These are phyloP conservation scores for Rhododendron griersonianum DNA, from an alignment of 148 eudicot genomes.

Conservation along the genomic window DNA sequence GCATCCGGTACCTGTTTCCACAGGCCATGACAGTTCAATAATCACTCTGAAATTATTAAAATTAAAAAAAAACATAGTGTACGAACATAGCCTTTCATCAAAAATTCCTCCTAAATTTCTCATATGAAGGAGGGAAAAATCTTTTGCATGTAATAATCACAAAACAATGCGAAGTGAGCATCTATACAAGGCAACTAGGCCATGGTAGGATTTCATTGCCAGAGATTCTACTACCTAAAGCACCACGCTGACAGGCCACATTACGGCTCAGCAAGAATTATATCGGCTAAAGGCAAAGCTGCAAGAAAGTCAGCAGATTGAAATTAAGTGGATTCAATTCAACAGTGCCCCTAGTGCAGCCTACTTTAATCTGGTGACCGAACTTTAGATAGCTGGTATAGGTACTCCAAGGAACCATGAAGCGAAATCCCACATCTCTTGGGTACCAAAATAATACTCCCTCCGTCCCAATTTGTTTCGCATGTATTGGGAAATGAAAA, in stretches of 20 bases:
- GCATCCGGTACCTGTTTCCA: conserved; percentile 76
- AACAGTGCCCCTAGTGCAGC: not conserved
- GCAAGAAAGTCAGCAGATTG: not conserved
- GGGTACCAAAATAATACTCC: too few relatives aligned
- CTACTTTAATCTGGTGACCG: not conserved
- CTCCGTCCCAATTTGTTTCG: too few relatives aligned
- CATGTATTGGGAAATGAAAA: too few relatives aligned
- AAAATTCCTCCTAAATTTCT: not conserved
- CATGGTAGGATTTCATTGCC: not conserved
- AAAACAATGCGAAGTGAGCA: not conserved
- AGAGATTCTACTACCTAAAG: conserved; percentile 1
- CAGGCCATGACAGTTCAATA: conserved; percentile 9
- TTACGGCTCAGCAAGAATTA: not conserved
- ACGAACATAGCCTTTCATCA: not conserved
- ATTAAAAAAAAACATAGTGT: not conserved
- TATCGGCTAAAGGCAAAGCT: not conserved
- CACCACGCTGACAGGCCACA: not conserved
- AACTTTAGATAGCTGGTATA: not conserved
- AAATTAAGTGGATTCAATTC: not conserved
- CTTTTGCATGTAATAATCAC: not conserved
- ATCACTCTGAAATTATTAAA: not conserved
- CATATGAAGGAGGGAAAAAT: not conserved
- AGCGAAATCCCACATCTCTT: too few relatives aligned
- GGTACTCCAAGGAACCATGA: not conserved
- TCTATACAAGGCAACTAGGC: not conserved